Percentiles rank a stretch among this genome's conserved stretches.
phyloP scores from a whole-genome alignment of 2,329 filamentous ascomycete genomes.

The Lecanicillium sp. region DNA sequence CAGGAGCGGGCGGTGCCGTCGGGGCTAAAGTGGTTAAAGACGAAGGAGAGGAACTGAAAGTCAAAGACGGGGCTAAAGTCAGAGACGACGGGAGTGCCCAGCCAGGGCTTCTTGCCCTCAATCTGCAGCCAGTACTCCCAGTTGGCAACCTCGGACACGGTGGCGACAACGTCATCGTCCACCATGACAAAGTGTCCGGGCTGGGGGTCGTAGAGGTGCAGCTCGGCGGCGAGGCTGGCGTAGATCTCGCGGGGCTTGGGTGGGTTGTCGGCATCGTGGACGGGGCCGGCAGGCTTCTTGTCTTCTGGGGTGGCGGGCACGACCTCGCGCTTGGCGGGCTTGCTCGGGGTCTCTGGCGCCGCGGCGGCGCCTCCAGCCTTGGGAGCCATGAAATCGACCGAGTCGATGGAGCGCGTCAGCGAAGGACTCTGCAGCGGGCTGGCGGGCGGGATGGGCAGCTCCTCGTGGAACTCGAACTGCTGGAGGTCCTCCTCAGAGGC shows the following conservation, averaged over 20 bases:
- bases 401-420: conserved; percentile 48
- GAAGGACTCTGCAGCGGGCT: conserved; percentile 57
- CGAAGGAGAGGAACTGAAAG: conserved; percentile 97
- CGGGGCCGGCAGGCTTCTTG: conserved; percentile 24
- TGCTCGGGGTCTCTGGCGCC: conserved; percentile 34
- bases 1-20: conserved; percentile 92
- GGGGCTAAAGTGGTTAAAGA: conserved; percentile 92
- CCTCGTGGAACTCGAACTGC: conserved; percentile 72
- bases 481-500: conserved; percentile 76
- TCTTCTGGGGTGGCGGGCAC: conserved; percentile 26
- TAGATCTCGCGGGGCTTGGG: conserved; percentile 70
- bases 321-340: conserved; percentile 40
- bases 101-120: conserved; percentile 69
- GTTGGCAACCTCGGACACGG: conserved; percentile 76
- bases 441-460: conserved; percentile 58
- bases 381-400: conserved; percentile 50
- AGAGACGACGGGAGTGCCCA: conserved; percentile 76
- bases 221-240: conserved; percentile 68
- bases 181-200: conserved; percentile 80
- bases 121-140: conserved; percentile 98
- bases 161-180: conserved; percentile 67
- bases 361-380: conserved; percentile 22
- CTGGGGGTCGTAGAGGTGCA: conserved; percentile 89
- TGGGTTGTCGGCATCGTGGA: conserved; percentile 28
- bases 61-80: conserved; percentile 99